Percentiles rank a stretch among this genome's conserved stretches.
Evolutionary conservation across 176 grass and related monocot genomes (phyloP).

Genomic region (Poa pratensis): DNA sequence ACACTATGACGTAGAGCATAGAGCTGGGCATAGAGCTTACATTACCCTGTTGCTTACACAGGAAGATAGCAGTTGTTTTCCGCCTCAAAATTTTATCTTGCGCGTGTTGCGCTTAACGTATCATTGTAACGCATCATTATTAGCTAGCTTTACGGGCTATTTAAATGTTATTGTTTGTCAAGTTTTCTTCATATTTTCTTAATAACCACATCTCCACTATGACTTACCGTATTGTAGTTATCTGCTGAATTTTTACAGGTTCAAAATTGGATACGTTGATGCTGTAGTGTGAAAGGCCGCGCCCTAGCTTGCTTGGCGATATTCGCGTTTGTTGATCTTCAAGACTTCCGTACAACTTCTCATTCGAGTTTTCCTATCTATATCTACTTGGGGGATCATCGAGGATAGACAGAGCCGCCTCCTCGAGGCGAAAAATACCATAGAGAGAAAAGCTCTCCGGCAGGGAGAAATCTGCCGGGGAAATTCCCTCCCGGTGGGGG

Average conservation of each 20-base stretch:
- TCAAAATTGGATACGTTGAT: neutral
- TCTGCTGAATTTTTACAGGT: constrained; percentile 25
- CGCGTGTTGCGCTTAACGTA: too few species aligned
- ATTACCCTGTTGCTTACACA: neutral
- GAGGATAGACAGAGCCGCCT: too few species aligned
- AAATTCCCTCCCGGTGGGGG: too few species aligned
- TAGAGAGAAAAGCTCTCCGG: too few species aligned
- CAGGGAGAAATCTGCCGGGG: too few species aligned
- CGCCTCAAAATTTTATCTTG: neutral
- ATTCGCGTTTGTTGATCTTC: neutral
- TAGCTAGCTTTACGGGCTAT: neutral
- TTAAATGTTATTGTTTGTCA: neutral
- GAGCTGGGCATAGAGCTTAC: neutral
- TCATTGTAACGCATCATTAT: neutral
- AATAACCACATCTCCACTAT: neutral
- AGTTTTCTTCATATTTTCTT: neutral
- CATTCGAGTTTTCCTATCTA: neutral
- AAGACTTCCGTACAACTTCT: neutral
- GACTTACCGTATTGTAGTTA: neutral
- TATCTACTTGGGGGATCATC: constrained; percentile 27
- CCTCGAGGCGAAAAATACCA: too few species aligned
- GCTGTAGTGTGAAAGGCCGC: neutral
- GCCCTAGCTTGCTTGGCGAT: neutral
- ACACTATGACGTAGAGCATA: too few species aligned
- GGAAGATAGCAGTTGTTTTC: neutral